Base-by-base conservation (phyloP, 1,284 basidiomycete genomes). In the Phlebopus sp. region DNA sequence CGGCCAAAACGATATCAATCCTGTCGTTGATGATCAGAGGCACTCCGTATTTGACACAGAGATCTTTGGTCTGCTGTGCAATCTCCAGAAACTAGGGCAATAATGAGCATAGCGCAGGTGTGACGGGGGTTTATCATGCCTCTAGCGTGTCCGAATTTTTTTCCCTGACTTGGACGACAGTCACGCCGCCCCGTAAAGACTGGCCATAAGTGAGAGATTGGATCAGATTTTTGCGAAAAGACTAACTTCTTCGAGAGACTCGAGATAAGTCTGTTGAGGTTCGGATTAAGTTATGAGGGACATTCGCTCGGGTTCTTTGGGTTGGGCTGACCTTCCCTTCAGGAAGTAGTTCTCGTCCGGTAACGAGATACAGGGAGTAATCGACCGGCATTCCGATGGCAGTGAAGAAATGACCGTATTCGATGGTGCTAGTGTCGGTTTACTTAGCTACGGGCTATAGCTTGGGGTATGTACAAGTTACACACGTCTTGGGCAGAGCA, bases 1-100 rank as follows among this genome's bases (percentile, higher is more conserved):
- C 73, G 8, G 90, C 88, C 23, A 94, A 76, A 5, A 89, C 90
- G 37, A 97, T 82, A 59, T 96, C 93, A 51, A 95, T 74, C 11
- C 93, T 83, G 69, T 96, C 93, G 62, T 98, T 97, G 70, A 98
- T 90, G 50, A 98, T 74, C 23, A 98, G 74, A 0, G 92, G 92
- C 17, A 97, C 82, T 42, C 78, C 76, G 74, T 94, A 90, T 69
- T 79, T 79, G 59, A 85, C 79, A 62, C 91, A 95, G 18, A 97
- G 72, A 15, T 63, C 74, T 62, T 94, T 90, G 2, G 84, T 87
- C 51, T 73, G 69, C 43, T 68, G 66, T 0, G 93, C 92, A 48
- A 97, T 78, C 47, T 84, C 74, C 51, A 94, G 77, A 62, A 97
- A 96, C 85, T 92, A 52, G 29, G 41, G 30, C 8, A 23, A 18